A percentile compares a stretch with the other conserved stretches of the same genome.
phyloP scores from a whole-genome alignment of 2,329 filamentous ascomycete genomes.

The Cercospora zeae-maydis region DNA sequence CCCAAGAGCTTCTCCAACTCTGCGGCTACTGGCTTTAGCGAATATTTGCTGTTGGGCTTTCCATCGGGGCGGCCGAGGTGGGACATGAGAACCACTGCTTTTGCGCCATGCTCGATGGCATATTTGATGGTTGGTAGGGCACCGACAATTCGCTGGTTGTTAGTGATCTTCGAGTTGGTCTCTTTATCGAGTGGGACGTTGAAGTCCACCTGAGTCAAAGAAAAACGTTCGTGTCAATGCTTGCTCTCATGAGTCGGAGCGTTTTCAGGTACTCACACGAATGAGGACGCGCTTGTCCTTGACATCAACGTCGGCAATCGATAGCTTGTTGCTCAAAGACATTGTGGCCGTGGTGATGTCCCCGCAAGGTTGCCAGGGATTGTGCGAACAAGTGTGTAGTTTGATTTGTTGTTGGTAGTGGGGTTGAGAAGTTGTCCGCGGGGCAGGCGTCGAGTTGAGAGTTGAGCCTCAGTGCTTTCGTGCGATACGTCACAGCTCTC shows the following conservation, averaged over 20 bases:
- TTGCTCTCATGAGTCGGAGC: not conserved
- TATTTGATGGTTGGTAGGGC: slow-evolving; percentile 54
- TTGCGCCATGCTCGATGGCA: slow-evolving; percentile 41
- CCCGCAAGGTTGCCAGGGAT: not conserved
- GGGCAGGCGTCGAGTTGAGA: not conserved
- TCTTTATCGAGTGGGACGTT: slow-evolving; percentile 93
- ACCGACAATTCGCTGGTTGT: slow-evolving; percentile 96
- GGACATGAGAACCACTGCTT: slow-evolving; percentile 91
- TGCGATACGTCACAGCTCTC: not conserved
- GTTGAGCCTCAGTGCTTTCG: not conserved
- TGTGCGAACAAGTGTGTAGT: not conserved
- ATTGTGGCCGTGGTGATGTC: slow-evolving; percentile 51
- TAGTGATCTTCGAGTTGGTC: slow-evolving; percentile 78
- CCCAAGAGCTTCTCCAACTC: slow-evolving; percentile 76
- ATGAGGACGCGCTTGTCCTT: slow-evolving; percentile 98
- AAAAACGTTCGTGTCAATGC: not conserved
- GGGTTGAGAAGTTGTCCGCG: not conserved
- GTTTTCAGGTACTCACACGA: slow-evolving; percentile 55
- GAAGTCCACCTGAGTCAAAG: slow-evolving; percentile 79
- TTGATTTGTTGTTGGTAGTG: slow-evolving; percentile 1
- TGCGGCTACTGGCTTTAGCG: slow-evolving; percentile 79
- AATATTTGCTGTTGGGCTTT: slow-evolving; percentile 87
- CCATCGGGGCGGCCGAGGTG: slow-evolving; percentile 95
- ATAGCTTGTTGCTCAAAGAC: slow-evolving; percentile 98
- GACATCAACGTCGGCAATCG: slow-evolving; percentile 92